Evolutionary conservation across 106 monocot species (phyloP).

Genomic region (Acorus calamus): DNA sequence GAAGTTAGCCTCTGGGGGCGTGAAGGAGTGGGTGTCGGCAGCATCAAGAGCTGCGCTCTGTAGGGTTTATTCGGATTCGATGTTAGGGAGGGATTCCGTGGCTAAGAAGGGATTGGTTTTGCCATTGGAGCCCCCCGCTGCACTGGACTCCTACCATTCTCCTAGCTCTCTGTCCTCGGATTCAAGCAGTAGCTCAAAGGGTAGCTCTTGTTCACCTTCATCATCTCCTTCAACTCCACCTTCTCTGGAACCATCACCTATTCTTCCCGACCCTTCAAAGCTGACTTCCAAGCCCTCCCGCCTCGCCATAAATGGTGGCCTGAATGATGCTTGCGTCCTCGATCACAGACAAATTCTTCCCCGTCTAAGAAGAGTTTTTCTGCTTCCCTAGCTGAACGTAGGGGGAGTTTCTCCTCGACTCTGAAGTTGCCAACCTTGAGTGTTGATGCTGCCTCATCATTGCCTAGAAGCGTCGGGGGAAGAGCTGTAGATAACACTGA

Average conservation of each 20-base stretch:
- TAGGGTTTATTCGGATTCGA: slow-evolving; percentile 56
- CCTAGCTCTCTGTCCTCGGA: slow-evolving; percentile 69
- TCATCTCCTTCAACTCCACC: slow-evolving; percentile 50
- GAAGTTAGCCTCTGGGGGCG: slow-evolving; percentile 50
- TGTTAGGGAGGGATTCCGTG: slow-evolving; percentile 21
- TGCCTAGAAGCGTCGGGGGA: slow-evolving; percentile 7
- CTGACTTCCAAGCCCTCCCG: slow-evolving; percentile 22
- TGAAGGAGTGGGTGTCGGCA: slow-evolving; percentile 15
- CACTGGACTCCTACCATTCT: slow-evolving; percentile 32
- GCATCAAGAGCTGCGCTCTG: slow-evolving; percentile 21
- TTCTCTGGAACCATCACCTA: slow-evolving; percentile 31
- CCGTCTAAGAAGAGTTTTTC: slow-evolving; percentile 27
- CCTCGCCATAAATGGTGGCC: slow-evolving; percentile 6
- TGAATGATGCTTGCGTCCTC: slow-evolving; percentile 2
- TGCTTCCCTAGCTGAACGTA: slow-evolving; percentile 75
- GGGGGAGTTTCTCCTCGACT: slow-evolving; percentile 52
- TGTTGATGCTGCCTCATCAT: slow-evolving; percentile 17
- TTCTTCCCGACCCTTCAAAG: slow-evolving; percentile 11
- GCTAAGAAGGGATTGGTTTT: slow-evolving; percentile 27
- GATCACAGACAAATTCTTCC: slow-evolving; percentile 13
- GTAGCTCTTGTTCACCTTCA: slow-evolving; percentile 57
- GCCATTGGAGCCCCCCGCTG: slow-evolving; percentile 22
- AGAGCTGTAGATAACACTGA: not conserved
- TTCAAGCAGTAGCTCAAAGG: slow-evolving; percentile 57
- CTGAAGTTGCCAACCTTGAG: slow-evolving; percentile 43